Evolutionary conservation across 2,329 filamentous ascomycete species (phyloP).

Genomic region (Diaporthe eres): DNA sequence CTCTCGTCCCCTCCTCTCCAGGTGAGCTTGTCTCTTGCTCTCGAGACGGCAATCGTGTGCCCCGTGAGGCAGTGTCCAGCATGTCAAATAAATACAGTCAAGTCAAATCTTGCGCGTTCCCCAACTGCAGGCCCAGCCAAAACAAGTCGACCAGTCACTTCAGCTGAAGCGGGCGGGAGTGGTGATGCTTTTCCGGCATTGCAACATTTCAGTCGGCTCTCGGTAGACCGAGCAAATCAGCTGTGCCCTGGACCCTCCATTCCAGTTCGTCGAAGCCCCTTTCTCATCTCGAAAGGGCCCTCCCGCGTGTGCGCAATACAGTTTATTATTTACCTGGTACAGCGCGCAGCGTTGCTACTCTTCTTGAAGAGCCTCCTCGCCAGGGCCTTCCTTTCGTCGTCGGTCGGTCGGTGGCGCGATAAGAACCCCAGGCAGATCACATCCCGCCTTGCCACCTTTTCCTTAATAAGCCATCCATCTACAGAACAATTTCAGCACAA

Average conservation of each 20-base stretch:
- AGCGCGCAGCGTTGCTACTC: background rate
- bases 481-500: background rate
- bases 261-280: constrained; percentile 12
- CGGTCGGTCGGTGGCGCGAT: background rate
- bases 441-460: constrained; percentile 8
- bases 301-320: background rate
- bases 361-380: constrained; percentile 1
- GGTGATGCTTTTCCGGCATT: constrained; percentile 22
- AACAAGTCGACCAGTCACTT: constrained; percentile 14
- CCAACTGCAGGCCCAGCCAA: constrained; percentile 1
- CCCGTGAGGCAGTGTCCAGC: constrained; percentile 9
- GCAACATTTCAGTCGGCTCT: constrained; percentile 36
- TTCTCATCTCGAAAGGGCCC: constrained; percentile 26
- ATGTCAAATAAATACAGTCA: background rate
- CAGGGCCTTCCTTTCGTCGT: background rate
- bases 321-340: background rate
- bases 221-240: constrained; percentile 39
- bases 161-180: constrained; percentile 32
- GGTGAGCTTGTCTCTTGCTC: background rate
- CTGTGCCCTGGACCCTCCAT: constrained; percentile 27
- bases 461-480: background rate
- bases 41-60: background rate
- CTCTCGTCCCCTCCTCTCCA: background rate
- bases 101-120: background rate
- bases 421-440: background rate